phyloP scores from a whole-genome alignment of 331 rosid species.

The Acacia pycnantha region DNA sequence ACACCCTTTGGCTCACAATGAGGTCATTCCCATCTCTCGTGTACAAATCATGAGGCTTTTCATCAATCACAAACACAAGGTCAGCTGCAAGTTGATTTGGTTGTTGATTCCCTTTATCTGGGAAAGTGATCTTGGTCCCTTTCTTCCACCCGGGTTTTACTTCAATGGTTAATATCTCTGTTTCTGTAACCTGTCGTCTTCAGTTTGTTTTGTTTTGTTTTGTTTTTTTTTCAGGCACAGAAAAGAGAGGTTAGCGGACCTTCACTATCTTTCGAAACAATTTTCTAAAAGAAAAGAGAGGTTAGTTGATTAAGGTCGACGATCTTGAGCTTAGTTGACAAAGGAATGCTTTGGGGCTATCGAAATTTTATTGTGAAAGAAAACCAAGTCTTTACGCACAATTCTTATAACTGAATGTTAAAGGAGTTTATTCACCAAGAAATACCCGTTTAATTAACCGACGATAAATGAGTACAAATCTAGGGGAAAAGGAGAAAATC shows the following conservation, averaged over 20 bases:
- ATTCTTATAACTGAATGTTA: neutral
- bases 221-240: neutral
- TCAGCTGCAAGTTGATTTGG: slow-evolving; percentile 79
- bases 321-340: neutral
- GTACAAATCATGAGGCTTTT: slow-evolving; percentile 77
- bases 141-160: slow-evolving; percentile 97
- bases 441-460: neutral
- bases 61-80: slow-evolving; percentile 86
- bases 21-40: slow-evolving; percentile 86
- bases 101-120: slow-evolving; percentile 89
- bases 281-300: too few relatives aligned
- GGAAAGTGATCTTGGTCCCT: slow-evolving; percentile 93
- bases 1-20: slow-evolving; percentile 56
- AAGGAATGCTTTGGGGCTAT: neutral
- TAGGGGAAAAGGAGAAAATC: neutral
- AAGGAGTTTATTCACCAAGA: neutral
- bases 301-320: too few relatives aligned
- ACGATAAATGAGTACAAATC: neutral
- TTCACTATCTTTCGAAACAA: neutral
- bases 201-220: neutral
- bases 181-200: slow-evolving; percentile 59
- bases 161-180: slow-evolving; percentile 80
- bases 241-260: neutral
- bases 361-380: neutral
- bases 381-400: neutral